Evolutionary conservation across 306 rosid genomes (phyloP).

Genomic region (Hylodesmum podocarpum): DNA sequence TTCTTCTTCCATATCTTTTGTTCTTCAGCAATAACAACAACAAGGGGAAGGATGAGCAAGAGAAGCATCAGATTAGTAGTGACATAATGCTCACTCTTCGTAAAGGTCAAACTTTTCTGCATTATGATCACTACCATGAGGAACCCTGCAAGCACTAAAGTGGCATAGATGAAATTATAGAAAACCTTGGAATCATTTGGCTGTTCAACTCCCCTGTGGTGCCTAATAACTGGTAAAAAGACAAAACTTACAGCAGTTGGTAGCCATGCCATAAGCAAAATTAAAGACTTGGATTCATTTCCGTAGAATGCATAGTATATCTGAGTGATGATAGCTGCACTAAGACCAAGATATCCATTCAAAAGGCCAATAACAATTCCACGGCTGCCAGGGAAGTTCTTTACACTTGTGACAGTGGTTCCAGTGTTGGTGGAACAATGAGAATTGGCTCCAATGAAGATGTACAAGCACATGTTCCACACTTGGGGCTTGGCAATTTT

Average conservation of each 20-base stretch:
- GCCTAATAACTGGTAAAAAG: conserved; percentile 44
- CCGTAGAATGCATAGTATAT: conserved; percentile 50
- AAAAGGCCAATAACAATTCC: conserved; percentile 43
- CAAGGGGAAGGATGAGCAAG: conserved; percentile 52
- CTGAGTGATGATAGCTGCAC: conserved; percentile 42
- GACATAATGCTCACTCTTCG: conserved; percentile 32
- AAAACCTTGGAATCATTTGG: conserved; percentile 54
- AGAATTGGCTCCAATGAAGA: conserved; percentile 39
- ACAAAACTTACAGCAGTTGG: conserved; percentile 51
- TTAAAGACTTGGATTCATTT: conserved; percentile 45
- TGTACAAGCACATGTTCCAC: conserved; percentile 36
- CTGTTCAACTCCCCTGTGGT: conserved; percentile 29
- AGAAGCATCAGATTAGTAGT: conserved; percentile 40
- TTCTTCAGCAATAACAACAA: conserved; percentile 50
- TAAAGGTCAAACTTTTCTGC: conserved; percentile 40
- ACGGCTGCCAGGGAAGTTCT: conserved; percentile 39
- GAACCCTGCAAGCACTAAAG: conserved; percentile 56
- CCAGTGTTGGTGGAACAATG: conserved; percentile 46
- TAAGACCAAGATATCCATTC: conserved; percentile 34
- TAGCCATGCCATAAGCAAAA: conserved; percentile 66
- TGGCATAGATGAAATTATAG: conserved; percentile 52
- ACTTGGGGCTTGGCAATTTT: conserved; percentile 32
- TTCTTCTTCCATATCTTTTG: conserved; percentile 32
- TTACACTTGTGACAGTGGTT: conserved; percentile 32
- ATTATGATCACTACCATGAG: conserved; percentile 48